Evolutionary conservation across 163 green algal species (phyloP).

Genomic region (Scenedesmus sp.): DNA sequence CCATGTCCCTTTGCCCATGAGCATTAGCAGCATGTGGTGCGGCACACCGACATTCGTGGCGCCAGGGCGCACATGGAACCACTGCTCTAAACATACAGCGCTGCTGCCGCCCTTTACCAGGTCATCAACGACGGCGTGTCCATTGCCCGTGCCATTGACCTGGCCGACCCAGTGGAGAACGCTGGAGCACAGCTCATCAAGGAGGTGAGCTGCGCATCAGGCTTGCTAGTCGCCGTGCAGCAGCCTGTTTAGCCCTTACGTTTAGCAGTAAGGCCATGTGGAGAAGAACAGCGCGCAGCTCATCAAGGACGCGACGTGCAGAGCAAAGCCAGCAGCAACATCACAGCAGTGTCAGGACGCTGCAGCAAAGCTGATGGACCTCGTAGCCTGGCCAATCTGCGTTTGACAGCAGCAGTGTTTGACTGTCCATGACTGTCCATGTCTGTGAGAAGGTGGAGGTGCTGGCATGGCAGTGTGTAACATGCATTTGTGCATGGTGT

Average conservation of each 20-base stretch:
- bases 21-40: too few species aligned
- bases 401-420: too few species aligned
- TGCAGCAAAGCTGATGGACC: background rate
- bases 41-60: too few species aligned
- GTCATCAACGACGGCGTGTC: conserved; percentile 99
- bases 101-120: conserved; percentile 53
- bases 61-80: too few species aligned
- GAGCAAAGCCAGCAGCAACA: background rate
- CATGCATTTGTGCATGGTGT: background rate
- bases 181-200: conserved; percentile 99
- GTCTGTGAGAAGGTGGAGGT: too few species aligned
- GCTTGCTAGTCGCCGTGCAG: background rate
- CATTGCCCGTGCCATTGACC: conserved; percentile 98
- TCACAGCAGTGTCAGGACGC: background rate
- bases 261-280: background rate
- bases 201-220: conserved; percentile 78
- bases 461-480: background rate
- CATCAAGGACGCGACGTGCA: background rate
- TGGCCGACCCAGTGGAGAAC: conserved; percentile 97
- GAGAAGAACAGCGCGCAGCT: background rate
- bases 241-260: background rate
- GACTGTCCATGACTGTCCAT: too few species aligned
- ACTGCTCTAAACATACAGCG: background rate
- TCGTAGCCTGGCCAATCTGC: too few species aligned
- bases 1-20: too few species aligned